Base-by-base conservation (phyloP, 257 asterid species). In the Lycium ferocissimum region DNA sequence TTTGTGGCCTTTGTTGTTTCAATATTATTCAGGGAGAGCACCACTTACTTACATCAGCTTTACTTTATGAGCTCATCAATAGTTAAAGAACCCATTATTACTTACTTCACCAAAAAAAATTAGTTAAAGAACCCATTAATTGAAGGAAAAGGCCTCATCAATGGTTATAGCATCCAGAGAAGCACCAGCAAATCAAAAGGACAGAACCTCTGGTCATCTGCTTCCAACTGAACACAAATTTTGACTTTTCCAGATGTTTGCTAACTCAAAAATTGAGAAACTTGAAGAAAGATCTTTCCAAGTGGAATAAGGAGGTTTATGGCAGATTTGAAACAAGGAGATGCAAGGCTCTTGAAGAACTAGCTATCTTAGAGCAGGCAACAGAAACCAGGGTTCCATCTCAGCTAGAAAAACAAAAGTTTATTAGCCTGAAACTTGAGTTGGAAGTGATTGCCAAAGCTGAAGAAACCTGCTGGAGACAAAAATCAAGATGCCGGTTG, bases 161-260 rank as follows among this genome's bases (percentile, higher is more conserved):
- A 37, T 37, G 10, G 49, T 37, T 15, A 37, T 33, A 62, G 37
- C 37, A 3, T 62, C 69, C 37, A 62, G 14, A 62, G 37, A 14
- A 62, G 69, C 37, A 62, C 15, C 76, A 65, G 71, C 71, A 67
- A 37, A 14, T 67, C 76, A 67, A 67, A 37, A 67, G 76, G 76
- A 12, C 51, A 5, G 38, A 67, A 67, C 76, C 47, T 67, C 14
- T 37, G 47, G 76, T 67, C 49, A 37, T 14, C 51, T 14, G 51
- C 76, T 67, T 67, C 49, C 76, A 67, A 18, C 51, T 14, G 20
- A 7, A 67, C 11, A 67, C 11, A 67, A 67, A 26, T 11, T 35
- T 6, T 67, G 13, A 67, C 76, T 49, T 37, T 35, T 37, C 76
- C 76, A 37, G 6, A 14, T 67, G 51, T 35, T 67, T 35, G 33